phyloP scores from a whole-genome alignment of 805 yeast species.

The Lipomyces starkeyi region DNA sequence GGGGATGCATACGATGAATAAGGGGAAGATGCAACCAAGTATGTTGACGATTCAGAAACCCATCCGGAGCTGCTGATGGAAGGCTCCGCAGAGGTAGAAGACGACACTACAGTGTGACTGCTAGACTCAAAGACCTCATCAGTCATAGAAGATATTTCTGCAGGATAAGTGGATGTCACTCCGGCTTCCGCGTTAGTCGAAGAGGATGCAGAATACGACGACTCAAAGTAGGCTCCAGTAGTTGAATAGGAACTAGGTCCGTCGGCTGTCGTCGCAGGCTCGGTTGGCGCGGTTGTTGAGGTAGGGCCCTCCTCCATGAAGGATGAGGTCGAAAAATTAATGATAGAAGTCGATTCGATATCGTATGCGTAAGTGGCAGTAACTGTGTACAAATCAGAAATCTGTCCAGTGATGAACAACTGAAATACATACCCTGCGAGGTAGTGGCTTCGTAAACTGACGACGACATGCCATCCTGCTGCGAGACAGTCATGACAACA shows the following conservation, averaged over 20 bases:
- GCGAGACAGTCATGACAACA: not conserved
- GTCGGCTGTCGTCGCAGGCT: not conserved
- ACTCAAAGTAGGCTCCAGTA: not conserved
- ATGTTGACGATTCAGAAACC: conserved; percentile 6
- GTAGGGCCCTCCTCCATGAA: not conserved
- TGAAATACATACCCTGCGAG: not conserved
- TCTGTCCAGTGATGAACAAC: not conserved
- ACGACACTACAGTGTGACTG: not conserved
- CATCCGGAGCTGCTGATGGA: not conserved
- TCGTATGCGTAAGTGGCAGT: not conserved
- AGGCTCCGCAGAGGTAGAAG: not conserved
- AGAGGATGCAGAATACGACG: conserved; percentile 41
- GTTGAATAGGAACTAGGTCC: not conserved
- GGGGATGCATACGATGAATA: conserved; percentile 14
- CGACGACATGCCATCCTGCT: not conserved
- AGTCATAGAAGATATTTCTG: conserved; percentile 36
- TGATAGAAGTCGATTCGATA: not conserved
- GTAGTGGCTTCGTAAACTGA: not conserved
- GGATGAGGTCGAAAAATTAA: not conserved
- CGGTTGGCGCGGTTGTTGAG: not conserved
- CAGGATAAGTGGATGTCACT: conserved; percentile 37
- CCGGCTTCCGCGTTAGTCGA: conserved; percentile 35
- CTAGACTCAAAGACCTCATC: not conserved
- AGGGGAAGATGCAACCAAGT: conserved; percentile 11
- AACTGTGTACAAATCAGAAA: not conserved